A percentile compares a stretch with the other conserved stretches of the same genome.
These are phyloP conservation scores for Suillus fuscotomentosus DNA, from an alignment of 768 basidiomycete species.

Conservation along the genomic window DNA sequence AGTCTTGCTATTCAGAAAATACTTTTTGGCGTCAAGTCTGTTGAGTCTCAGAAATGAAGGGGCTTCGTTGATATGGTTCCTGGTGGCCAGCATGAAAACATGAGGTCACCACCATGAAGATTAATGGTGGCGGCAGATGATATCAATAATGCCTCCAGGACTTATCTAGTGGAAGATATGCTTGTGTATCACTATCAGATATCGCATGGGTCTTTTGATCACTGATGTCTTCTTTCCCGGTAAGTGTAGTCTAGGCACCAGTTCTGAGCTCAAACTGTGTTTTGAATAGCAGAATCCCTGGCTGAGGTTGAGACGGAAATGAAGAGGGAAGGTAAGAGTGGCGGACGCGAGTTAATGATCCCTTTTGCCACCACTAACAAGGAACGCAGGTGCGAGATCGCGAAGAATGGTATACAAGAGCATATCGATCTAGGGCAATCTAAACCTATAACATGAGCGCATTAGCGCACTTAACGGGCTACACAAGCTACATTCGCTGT, in stretches of 20 bases:
- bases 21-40: neutral
- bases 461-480: no score
- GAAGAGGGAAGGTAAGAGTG: neutral
- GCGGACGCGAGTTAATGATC: neutral
- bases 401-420: neutral
- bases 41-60: neutral
- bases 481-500: neutral
- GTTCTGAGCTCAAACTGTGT: neutral
- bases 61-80: neutral
- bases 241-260: neutral
- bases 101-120: neutral
- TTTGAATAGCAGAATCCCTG: neutral
- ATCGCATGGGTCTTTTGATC: neutral
- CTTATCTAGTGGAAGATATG: neutral
- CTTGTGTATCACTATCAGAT: neutral
- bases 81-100: constrained; percentile 2
- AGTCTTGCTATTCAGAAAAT: neutral
- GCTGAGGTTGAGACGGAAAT: neutral
- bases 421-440: neutral
- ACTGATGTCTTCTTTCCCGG: neutral
- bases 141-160: neutral
- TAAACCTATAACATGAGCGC: neutral
- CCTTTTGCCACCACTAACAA: neutral
- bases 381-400: neutral
- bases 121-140: neutral